These are phyloP conservation scores for Nematodospora valgi DNA, from an alignment of 805 yeast species.

Conservation along the genomic window DNA sequence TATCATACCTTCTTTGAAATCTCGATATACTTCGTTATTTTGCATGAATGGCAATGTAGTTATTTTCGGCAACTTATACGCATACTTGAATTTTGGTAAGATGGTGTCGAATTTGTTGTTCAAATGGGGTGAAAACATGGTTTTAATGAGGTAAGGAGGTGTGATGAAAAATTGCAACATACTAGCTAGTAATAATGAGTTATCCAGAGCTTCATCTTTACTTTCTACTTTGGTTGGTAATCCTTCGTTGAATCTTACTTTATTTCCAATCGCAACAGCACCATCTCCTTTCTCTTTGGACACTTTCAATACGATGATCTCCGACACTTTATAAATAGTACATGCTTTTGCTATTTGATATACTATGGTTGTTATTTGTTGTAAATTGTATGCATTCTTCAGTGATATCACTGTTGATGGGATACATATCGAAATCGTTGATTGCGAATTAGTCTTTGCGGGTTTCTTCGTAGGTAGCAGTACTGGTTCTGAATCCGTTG, in stretches of 20 bases:
- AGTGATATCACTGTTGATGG: constrained; percentile 62
- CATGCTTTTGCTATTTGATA: constrained; percentile 80
- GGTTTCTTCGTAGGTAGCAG: constrained; percentile 28
- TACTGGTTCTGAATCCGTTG: constrained; percentile 21
- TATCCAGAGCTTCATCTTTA: constrained; percentile 12
- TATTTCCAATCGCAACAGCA: constrained; percentile 18
- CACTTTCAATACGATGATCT: constrained; percentile 67
- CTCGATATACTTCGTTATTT: constrained; percentile 32
- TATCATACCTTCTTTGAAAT: constrained; percentile 63
- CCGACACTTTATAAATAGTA: constrained; percentile 65
- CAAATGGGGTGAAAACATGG: constrained; percentile 48
- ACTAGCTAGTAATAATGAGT: constrained; percentile 54
- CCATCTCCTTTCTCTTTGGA: constrained; percentile 15
- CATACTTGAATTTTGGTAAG: constrained; percentile 52
- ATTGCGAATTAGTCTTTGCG: constrained; percentile 18
- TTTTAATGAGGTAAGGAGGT: constrained; percentile 72
- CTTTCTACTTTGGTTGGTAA: constrained; percentile 6
- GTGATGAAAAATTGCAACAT: constrained; percentile 79
- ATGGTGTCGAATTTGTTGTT: constrained; percentile 17
- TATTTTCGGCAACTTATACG: constrained; percentile 66
- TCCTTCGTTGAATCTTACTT: constrained; percentile 1
- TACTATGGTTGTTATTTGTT: constrained; percentile 68
- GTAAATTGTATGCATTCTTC: constrained; percentile 58
- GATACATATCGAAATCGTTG: constrained; percentile 59
- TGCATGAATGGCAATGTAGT: constrained; percentile 74